Evolutionary conservation across 2,329 filamentous ascomycete genomes (phyloP).

Genomic region (Aspergillus proliferans): DNA sequence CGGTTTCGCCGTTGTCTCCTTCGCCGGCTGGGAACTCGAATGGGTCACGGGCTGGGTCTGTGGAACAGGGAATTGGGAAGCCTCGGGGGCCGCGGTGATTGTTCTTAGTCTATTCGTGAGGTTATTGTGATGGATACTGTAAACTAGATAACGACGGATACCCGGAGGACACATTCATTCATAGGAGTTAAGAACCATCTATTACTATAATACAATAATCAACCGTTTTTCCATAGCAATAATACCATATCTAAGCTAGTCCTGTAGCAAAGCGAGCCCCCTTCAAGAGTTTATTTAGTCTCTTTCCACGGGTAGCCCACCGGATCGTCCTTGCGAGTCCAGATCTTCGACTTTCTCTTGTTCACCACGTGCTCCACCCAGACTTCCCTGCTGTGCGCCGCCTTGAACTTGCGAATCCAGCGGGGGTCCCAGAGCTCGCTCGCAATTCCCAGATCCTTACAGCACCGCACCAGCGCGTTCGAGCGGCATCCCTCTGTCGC

Average conservation of each 20-base stretch:
- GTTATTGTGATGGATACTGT: not conserved
- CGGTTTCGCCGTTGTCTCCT: not conserved
- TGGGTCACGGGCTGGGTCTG: not conserved
- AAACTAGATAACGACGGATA: too few relatives aligned
- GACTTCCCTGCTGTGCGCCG: constrained; percentile 65
- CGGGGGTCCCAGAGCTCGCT: constrained; percentile 95
- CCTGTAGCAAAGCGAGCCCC: not conserved
- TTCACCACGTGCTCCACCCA: constrained; percentile 84
- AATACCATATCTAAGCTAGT: not conserved
- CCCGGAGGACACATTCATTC: too few relatives aligned
- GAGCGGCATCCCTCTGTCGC: constrained; percentile 96
- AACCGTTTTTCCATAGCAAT: not conserved
- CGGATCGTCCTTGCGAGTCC: constrained; percentile 75
- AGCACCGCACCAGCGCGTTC: constrained; percentile 95
- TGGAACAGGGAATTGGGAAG: not conserved
- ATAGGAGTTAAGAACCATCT: not conserved
- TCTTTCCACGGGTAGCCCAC: constrained; percentile 60
- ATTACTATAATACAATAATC: not conserved
- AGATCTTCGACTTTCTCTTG: constrained; percentile 87
- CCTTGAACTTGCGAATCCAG: constrained; percentile 78
- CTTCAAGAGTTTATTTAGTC: constrained; percentile 18
- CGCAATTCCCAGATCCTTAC: constrained; percentile 92
- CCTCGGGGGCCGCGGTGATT: not conserved
- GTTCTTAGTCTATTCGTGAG: not conserved
- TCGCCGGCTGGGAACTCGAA: not conserved